phyloP scores from a whole-genome alignment of 1,139 yeast species.

The Kurtzmaniella quercitrusa region DNA sequence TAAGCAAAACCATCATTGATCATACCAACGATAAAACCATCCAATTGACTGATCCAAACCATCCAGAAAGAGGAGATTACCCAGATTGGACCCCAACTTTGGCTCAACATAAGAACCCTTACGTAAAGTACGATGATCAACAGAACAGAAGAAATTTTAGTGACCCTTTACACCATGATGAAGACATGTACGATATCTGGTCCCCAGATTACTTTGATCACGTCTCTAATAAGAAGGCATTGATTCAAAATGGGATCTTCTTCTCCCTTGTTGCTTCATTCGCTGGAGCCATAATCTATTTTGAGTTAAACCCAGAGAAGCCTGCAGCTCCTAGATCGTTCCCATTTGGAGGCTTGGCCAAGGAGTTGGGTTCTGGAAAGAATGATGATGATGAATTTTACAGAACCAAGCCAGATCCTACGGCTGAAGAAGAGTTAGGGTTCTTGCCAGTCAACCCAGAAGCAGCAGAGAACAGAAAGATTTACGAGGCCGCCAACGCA shows the following conservation, averaged over 20 bases:
- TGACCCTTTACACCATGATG: conserved; percentile 68
- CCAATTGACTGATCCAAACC: conserved; percentile 39
- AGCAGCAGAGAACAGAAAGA: conserved; percentile 25
- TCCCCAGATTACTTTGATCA: conserved; percentile 73
- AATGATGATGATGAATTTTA: conserved; percentile 44
- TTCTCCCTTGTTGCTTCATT: conserved; percentile 53
- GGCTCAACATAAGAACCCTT: conserved; percentile 66
- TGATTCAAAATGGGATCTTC: conserved; percentile 49
- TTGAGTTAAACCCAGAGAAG: conserved; percentile 66
- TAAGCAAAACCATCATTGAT: conserved; percentile 40
- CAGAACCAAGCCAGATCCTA: conserved; percentile 38
- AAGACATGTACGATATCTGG: conserved; percentile 80
- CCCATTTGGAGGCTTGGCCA: conserved; percentile 73
- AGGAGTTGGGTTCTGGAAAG: conserved; percentile 62
- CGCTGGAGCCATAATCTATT: conserved; percentile 50
- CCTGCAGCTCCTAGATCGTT: conserved; percentile 75
- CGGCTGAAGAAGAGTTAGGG: conserved; percentile 39
- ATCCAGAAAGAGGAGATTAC: conserved; percentile 45
- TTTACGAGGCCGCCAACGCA: conserved; percentile 33
- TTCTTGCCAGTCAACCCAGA: conserved; percentile 31
- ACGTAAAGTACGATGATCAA: conserved; percentile 71
- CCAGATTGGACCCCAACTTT: conserved; percentile 41
- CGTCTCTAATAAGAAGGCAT: conserved; percentile 60
- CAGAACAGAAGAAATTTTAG: conserved; percentile 77
- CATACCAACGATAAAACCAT: conserved; percentile 39